phyloP scores from a whole-genome alignment of 345 rosid species.

The Eucalyptus regnans region DNA sequence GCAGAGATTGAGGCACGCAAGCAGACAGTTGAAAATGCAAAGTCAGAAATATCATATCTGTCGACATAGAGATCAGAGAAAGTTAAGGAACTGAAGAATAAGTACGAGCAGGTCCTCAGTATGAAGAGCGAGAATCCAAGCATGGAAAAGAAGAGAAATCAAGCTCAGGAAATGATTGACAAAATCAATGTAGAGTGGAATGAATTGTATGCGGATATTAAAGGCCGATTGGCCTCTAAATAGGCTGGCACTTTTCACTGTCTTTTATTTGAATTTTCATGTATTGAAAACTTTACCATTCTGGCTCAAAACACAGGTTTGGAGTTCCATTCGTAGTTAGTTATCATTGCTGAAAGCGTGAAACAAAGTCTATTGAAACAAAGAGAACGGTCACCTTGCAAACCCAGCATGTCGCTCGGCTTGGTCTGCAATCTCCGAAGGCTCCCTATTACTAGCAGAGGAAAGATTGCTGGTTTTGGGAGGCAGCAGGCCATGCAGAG shows the following conservation, averaged over 20 bases:
- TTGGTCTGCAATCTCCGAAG: too few relatives aligned
- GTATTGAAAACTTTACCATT: not conserved
- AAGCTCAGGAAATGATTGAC: not conserved
- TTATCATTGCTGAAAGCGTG: too few relatives aligned
- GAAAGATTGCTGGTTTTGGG: too few relatives aligned
- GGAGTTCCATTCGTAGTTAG: not conserved
- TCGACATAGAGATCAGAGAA: not conserved
- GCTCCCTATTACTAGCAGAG: too few relatives aligned
- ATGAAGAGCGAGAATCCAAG: not conserved
- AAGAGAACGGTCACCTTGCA: too few relatives aligned
- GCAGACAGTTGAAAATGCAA: not conserved
- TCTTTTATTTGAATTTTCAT: too few relatives aligned
- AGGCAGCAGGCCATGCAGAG: not conserved
- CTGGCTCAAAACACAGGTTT: not conserved
- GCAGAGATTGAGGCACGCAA: too few relatives aligned
- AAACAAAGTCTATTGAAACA: too few relatives aligned
- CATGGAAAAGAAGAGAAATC: not conserved
- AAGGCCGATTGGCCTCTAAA: not conserved
- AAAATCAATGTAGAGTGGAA: not conserved
- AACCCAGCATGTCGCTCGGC: too few relatives aligned
- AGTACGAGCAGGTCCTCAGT: not conserved
- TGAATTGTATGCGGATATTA: not conserved
- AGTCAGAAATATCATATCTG: not conserved
- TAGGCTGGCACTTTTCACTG: not conserved
- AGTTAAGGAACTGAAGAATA: not conserved